Percentiles rank a stretch among this genome's conserved stretches.
phyloP scores from a whole-genome alignment of 2,329 filamentous ascomycete species.

The Neospermospora avenae region DNA sequence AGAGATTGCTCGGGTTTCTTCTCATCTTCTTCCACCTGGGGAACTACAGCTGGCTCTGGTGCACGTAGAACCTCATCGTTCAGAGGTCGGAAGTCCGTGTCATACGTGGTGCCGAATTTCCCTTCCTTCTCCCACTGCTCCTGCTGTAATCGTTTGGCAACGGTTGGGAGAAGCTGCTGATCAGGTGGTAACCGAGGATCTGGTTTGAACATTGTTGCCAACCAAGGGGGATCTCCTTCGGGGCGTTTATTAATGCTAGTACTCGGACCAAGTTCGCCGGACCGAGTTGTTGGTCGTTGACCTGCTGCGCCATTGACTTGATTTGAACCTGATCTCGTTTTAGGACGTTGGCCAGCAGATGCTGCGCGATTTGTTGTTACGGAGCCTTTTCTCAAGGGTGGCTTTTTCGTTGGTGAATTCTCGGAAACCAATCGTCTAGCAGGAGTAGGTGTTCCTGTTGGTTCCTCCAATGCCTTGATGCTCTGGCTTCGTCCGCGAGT shows the following conservation, averaged over 20 bases:
- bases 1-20: conserved; percentile 34
- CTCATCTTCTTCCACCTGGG: conserved; percentile 29
- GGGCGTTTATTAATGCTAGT: conserved; percentile 55
- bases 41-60: conserved; percentile 16
- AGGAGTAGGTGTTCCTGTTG: conserved; percentile 42
- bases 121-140: conserved; percentile 95
- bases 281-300: conserved; percentile 59
- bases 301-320: conserved; percentile 45
- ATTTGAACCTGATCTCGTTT: conserved; percentile 57
- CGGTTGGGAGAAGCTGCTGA: conserved; percentile 91
- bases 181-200: conserved; percentile 92
- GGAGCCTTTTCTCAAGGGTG: conserved; percentile 23
- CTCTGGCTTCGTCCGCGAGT: conserved; percentile 69
- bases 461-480: conserved; percentile 53
- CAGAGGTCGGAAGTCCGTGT: conserved; percentile 81
- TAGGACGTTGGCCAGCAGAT: conserved; percentile 44
- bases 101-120: conserved; percentile 79
- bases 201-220: conserved; percentile 91
- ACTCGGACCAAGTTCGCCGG: conserved; percentile 49
- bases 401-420: conserved; percentile 52
- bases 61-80: conserved; percentile 55
- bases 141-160: conserved; percentile 86
- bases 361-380: conserved; percentile 31
- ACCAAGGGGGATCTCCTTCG: conserved; percentile 94
- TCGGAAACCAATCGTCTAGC: conserved; percentile 38